Base-by-base conservation (phyloP, 257 asterid species). In the Solanum appendiculatum region DNA sequence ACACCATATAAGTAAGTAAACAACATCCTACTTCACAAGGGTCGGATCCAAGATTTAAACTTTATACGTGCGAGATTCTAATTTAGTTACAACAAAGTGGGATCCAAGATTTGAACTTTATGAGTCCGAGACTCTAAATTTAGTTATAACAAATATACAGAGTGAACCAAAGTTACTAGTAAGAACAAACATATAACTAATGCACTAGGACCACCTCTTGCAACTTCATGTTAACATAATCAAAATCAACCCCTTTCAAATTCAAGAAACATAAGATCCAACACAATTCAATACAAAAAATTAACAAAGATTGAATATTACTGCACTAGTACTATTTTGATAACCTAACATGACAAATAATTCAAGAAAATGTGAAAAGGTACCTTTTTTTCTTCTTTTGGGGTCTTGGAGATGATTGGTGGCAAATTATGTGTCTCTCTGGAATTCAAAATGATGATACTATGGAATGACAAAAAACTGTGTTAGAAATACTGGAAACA, bases 241-340 rank as follows among this genome's bases (percentile, higher is more conserved):
- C 23, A 77, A 40, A n/a, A 40, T 13, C 36, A 75, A 75, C 56
- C 21, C 21, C 36, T 44, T 77, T 42, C 60, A 42, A 42, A 74
- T 23, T 74, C 9, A 7, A 5, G 11, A 31, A 31, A 4, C 78
- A 70, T 70, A 72, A 86, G 92, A 90, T 90, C 87, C 86, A 72
- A 83, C 83, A 74, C 40, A 86, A 87, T 54, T 88, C 87, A 81
- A 81, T 29, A 64, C 16, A 77, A 48, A 27, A n/a, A 56, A 40
- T 54, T 18, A 63, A 37, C 20, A 86, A 20, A 15, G 15, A 72
- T 1, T 27, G 84, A 46, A 80, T 16, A 29, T 20, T 78, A 11
- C 21, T 40, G 40, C 9, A 21, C 33, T 40, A 75, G 58, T 3
- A 29, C 29, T 81, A 34, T 33, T 31, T 72, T 72, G 74, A 21